A percentile compares a stretch with the other conserved stretches of the same genome.
phyloP scores from a whole-genome alignment of 2,329 filamentous ascomycete species.

The Diaporthe ampelina region DNA sequence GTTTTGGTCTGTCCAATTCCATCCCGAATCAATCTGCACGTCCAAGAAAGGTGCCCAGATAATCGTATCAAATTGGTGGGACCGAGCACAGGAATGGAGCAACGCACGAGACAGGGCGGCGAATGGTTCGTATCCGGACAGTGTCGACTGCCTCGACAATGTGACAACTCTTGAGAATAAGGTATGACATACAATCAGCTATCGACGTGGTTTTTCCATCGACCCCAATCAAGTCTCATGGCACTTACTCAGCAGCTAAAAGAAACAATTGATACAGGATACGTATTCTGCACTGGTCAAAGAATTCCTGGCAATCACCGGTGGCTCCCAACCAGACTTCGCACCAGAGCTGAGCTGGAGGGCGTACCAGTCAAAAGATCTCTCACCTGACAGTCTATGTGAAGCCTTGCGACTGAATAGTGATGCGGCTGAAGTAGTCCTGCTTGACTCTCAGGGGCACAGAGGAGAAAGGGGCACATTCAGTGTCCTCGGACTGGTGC shows the following conservation, averaged over 20 bases:
- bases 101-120: background rate
- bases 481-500: background rate
- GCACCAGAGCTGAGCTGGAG: background rate
- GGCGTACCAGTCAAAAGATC: background rate
- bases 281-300: background rate
- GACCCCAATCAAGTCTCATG: too few relatives aligned
- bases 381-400: background rate
- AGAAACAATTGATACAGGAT: background rate
- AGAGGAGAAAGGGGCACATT: slow-evolving; percentile 9
- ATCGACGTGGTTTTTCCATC: too few relatives aligned
- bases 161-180: background rate
- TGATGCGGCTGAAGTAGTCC: background rate
- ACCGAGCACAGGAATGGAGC: slow-evolving; percentile 10
- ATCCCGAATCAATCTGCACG: background rate
- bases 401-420: background rate
- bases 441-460: slow-evolving; percentile 10
- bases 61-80: slow-evolving; percentile 10
- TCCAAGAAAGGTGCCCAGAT: background rate
- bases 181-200: background rate
- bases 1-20: slow-evolving; percentile 3
- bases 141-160: background rate
- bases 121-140: background rate
- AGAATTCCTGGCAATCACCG: background rate
- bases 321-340: too few relatives aligned
- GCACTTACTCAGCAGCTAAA: background rate